Base-by-base conservation (phyloP, 495 filamentous ascomycete species). In the Annulohypoxylon nitens region DNA sequence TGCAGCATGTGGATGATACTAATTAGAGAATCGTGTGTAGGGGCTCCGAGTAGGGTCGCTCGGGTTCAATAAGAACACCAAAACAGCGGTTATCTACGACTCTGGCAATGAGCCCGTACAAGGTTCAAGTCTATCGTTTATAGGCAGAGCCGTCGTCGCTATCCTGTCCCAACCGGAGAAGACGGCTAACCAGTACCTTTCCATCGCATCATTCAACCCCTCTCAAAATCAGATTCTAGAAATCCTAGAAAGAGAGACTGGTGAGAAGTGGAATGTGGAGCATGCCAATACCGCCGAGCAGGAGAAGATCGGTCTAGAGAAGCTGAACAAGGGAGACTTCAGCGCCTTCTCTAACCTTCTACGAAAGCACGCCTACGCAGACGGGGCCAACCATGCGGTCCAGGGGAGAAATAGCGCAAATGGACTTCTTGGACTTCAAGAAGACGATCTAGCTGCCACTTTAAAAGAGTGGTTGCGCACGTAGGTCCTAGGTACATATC, bases 181-280 rank as follows among this genome's bases (percentile, higher is more conserved):
- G 59, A 91, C 89, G 1, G 82, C 80, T 25, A 91, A 91, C 74
- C 80, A 81, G 9, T 81, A 80, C 57, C 61, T 91, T 0, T 78
- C 79, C 30, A 81, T 89, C 11, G 75, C 85, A 3, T 85, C 86
- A 0, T 86, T 86, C 45, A 82, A 82, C 0, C 78, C 84, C 1
- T 86, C 87, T 4, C 87, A 88, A 77, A 87, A 87, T 48, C 79
- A 91, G 67, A 73, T 91, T 16, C 69, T 91, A 0, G 73, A 70
- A 6, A 70, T 85, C 5, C 78, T 86, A 7, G 86, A 88, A 61
- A 86, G 86, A 74, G 67, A 84, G 34, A 82, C 82, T 4, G 88
- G 83, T 0, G 67, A 76, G 26, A 83, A 83, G 47, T 77, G 80
- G 70, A 77, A 77, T 4, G 77, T 85, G 25, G 80, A 72, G n/a